A percentile compares a stretch with the other conserved stretches of the same genome.
These are phyloP conservation scores for Lichtheimia hyalospora DNA, from an alignment of 371 early-diverging fungal species.

Conservation along the genomic window DNA sequence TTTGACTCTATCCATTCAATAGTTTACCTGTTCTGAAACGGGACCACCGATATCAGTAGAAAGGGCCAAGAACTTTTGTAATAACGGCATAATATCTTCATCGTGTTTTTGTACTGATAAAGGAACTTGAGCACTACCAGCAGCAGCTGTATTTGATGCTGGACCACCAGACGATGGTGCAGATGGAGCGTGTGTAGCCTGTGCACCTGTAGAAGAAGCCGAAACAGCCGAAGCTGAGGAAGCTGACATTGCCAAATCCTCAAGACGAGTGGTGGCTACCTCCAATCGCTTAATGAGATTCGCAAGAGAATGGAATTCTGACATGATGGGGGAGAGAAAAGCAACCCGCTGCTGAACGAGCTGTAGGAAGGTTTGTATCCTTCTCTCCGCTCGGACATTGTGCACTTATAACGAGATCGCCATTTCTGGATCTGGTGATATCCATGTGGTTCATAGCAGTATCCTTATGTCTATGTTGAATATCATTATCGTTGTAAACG, in stretches of 20 bases:
- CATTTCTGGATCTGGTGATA: no score
- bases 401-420: no score
- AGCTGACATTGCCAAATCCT: conserved; percentile 70
- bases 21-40: conserved; percentile 73
- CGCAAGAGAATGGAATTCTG: conserved; percentile 67
- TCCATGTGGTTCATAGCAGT: no score
- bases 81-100: conserved; percentile 55
- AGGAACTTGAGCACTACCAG: conserved; percentile 35
- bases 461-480: no score
- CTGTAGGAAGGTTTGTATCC: no score
- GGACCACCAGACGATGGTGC: conserved; percentile 31
- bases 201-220: conserved; percentile 23
- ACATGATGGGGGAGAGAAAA: conserved; percentile 34
- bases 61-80: conserved; percentile 56
- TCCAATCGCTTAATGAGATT: conserved; percentile 83
- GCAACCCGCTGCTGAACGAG: no score
- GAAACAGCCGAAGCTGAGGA: conserved; percentile 54
- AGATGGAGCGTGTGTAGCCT: conserved; percentile 17
- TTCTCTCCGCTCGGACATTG: no score
- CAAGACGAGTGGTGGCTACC: conserved; percentile 82
- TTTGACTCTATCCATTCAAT: neutral
- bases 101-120: conserved; percentile 68
- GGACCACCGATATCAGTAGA: conserved; percentile 67
- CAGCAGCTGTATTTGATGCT: conserved; percentile 25
- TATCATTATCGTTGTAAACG: no score